Percentiles rank a stretch among this genome's conserved stretches.
phyloP scores from a whole-genome alignment of 2,329 filamentous ascomycete genomes.

The Byssothecium circinans region DNA sequence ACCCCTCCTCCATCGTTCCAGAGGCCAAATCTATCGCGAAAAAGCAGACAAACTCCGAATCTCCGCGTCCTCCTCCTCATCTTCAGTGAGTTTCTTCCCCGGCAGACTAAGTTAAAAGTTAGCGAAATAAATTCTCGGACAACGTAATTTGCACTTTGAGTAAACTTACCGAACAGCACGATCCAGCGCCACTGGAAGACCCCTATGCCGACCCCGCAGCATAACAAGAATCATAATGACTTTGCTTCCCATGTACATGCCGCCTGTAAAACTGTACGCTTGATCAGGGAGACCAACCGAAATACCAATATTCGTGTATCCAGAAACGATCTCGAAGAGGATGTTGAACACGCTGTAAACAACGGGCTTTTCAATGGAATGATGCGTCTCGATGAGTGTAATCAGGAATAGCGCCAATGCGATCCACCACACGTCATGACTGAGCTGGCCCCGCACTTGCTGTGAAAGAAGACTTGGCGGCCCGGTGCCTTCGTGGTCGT shows the following conservation, averaged over 20 bases:
- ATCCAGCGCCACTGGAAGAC: conserved; percentile 24
- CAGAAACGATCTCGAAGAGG: conserved; percentile 24
- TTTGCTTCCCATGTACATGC: conserved; percentile 25
- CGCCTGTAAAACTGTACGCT: conserved; percentile 23
- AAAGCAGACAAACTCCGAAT: conserved; percentile 19
- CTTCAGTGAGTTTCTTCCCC: conserved; percentile 20
- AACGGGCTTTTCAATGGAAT: conserved; percentile 22
- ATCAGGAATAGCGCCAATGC: conserved; percentile 25
- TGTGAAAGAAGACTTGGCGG: conserved; percentile 24
- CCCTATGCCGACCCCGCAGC: conserved; percentile 23
- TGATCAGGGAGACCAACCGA: conserved; percentile 24
- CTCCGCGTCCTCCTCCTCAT: conserved; percentile 25
- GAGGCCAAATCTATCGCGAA: neutral
- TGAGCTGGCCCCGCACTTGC: conserved; percentile 25
- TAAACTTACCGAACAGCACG: conserved; percentile 15
- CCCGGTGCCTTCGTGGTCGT: conserved; percentile 13
- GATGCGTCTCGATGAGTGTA: conserved; percentile 24
- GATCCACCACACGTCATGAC: conserved; percentile 28
- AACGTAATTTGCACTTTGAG: neutral
- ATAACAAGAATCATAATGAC: conserved; percentile 23
- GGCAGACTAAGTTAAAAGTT: conserved; percentile 7
- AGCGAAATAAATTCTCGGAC: neutral
- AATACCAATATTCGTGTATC: conserved; percentile 26
- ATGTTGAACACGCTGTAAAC: conserved; percentile 26
- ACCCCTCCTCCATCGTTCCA: too few species aligned